Conservation (phyloP, 1,284 basidiomycete species). For the Tilletia setariae region DNA sequence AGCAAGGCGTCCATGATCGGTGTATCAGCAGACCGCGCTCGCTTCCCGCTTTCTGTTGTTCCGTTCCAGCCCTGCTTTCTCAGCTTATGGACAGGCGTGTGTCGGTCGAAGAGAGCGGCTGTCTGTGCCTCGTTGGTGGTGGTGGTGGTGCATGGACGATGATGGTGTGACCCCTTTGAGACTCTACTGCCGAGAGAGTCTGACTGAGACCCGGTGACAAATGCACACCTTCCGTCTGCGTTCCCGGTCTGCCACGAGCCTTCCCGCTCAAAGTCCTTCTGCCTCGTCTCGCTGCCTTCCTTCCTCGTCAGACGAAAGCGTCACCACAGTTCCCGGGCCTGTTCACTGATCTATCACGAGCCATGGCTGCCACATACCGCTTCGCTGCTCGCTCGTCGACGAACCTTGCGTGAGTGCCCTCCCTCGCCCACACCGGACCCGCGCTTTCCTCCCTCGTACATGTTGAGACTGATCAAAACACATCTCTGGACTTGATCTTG, state of each 20-base stretch:
- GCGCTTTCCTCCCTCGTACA: not conserved
- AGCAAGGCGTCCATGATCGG: slow-evolving; percentile 7
- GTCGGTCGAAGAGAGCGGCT: not conserved
- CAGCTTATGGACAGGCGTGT: too few species aligned
- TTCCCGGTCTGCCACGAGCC: slow-evolving; percentile 13
- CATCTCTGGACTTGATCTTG: not conserved
- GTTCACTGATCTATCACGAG: not conserved
- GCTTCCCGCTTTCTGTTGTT: too few species aligned
- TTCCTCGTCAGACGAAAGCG: not conserved
- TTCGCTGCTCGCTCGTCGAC: slow-evolving; percentile 1
- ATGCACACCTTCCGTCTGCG: not conserved
- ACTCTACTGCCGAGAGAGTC: not conserved
- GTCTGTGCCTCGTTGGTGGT: not conserved
- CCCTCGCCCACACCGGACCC: not conserved
- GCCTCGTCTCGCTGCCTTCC: not conserved
- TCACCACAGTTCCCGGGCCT: not conserved
- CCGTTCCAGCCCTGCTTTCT: too few species aligned
- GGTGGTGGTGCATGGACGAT: too few species aligned
- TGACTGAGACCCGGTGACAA: not conserved
- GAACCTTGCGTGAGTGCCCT: slow-evolving; percentile 7
- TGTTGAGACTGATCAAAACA: not conserved
- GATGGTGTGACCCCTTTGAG: not conserved
- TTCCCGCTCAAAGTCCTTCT: not conserved
- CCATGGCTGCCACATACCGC: slow-evolving; percentile 15
- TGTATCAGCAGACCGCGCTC: too few species aligned